Base-by-base conservation (phyloP, 306 rosid genomes). In the Vigna nakashimae region DNA sequence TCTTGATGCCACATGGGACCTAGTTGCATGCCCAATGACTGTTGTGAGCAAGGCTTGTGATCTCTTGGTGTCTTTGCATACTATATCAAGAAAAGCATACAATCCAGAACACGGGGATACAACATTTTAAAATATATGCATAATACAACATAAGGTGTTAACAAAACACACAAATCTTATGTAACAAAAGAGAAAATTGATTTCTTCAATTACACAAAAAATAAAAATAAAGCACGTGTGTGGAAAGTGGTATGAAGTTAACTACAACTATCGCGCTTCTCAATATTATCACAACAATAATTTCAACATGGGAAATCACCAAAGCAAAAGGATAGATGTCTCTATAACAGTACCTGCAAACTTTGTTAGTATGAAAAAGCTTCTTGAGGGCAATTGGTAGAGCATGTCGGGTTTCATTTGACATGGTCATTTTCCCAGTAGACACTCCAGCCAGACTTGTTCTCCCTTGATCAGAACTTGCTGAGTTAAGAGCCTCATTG, bases 331-430 rank as follows among this genome's bases (percentile, higher is more conserved):
- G 15, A 65, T 32, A 62, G 59, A 32, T 50, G 42, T 36, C 9
- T 71, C 77, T 8, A 69, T 53, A 50, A 45, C 11, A 70, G 3
- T 86, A 95, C 98, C 95, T 95, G 97, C 99, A 95, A 84, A 95
- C 98, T 79, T 88, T 85, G 85, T 88, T 87, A 36, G 74, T 82
- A 70, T 89, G 92, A 76, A 90, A 82, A 80, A 90, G 82, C 76
- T 85, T 88, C 65, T 75, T 85, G 66, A 95, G 88, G 65, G 88
- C 98, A 79, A 85, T 85, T 69, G 90, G 87, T 53, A 95, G 87
- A 82, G 89, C 93, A 76, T 85, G 91, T 79, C 85, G 89, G 65
- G 93, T 87, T 76, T 91, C 98, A 85, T 83, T 90, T 75, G 99
- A 88, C 89, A 92, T 88, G 83, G 90, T 81, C 86, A 71, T 91